Evolutionary conservation across 306 rosid genomes (phyloP).

Genomic region (Casuarina equisetifolia): DNA sequence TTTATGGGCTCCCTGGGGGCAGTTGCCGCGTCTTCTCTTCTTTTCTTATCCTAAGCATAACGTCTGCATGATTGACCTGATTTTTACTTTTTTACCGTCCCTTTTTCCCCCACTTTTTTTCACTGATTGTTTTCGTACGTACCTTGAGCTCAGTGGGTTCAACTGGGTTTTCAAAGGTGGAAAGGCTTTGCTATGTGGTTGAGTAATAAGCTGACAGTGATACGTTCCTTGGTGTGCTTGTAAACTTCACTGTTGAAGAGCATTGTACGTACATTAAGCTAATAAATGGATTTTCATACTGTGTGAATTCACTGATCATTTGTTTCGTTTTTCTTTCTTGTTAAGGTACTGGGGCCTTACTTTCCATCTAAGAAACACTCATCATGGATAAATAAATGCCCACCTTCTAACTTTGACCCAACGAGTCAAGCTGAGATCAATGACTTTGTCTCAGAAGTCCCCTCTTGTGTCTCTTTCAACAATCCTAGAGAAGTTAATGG

Average conservation of each 20-base stretch:
- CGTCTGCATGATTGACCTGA: constrained; percentile 21
- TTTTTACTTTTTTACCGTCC: neutral
- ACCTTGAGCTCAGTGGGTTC: constrained; percentile 39
- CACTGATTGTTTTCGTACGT: constrained; percentile 1
- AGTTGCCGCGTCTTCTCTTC: constrained; percentile 56
- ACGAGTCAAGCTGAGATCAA: too few relatives aligned
- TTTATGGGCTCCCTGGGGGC: constrained; percentile 61
- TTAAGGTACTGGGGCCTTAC: neutral
- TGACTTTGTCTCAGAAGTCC: too few relatives aligned
- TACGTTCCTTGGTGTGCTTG: constrained; percentile 33
- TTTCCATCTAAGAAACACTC: neutral
- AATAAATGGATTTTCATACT: constrained; percentile 36
- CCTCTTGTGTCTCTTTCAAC: neutral
- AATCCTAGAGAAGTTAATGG: too few relatives aligned
- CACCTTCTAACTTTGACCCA: too few relatives aligned
- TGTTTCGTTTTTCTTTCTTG: too few relatives aligned
- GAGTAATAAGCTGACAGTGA: constrained; percentile 29
- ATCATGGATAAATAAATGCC: too few relatives aligned
- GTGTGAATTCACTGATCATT: constrained; percentile 8
- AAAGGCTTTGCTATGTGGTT: constrained; percentile 23
- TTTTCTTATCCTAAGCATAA: constrained; percentile 39
- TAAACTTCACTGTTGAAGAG: constrained; percentile 14
- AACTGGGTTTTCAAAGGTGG: constrained; percentile 38
- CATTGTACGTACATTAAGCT: constrained; percentile 29
- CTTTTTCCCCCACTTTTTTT: constrained; percentile 13